Conservation (phyloP, 805 yeast species). For the Starmerella vitae region DNA sequence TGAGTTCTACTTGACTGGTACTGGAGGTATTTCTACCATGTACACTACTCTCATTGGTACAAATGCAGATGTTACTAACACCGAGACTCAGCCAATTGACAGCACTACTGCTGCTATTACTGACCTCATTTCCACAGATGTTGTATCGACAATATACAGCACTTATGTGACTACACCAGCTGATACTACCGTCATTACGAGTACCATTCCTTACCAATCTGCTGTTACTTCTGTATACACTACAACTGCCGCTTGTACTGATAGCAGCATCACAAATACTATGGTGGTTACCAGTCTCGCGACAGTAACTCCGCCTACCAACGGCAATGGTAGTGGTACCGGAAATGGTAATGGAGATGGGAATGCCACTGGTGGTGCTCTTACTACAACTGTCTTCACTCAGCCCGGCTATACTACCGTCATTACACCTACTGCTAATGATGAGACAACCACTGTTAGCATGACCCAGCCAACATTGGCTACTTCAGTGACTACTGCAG, state of each 20-base stretch:
- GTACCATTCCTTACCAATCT: conserved; percentile 12
- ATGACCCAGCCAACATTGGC: conserved; percentile 5
- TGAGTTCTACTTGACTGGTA: conserved; percentile 1
- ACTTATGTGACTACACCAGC: conserved; percentile 7
- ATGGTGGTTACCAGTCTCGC: neutral
- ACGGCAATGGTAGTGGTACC: neutral
- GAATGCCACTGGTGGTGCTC: neutral
- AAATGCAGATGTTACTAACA: neutral
- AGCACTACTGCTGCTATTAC: neutral
- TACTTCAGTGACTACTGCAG: conserved; percentile 7
- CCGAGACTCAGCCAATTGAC: neutral
- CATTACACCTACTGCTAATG: conserved; percentile 4
- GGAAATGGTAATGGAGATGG: neutral
- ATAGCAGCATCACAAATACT: neutral
- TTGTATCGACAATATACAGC: conserved; percentile 3
- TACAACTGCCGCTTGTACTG: neutral
- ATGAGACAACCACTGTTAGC: conserved; percentile 12
- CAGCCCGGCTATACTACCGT: conserved; percentile 13
- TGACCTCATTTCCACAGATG: conserved; percentile 2
- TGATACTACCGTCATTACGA: conserved; percentile 1
- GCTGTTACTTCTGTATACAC: conserved; percentile 6
- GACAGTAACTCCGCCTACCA: neutral
- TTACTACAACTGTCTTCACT: conserved; percentile 2
- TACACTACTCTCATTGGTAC: conserved; percentile 1
- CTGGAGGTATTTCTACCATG: neutral